Evolutionary conservation across 148 eudicot genomes (phyloP).

Genomic region (Rhododendron kiyosumense): DNA sequence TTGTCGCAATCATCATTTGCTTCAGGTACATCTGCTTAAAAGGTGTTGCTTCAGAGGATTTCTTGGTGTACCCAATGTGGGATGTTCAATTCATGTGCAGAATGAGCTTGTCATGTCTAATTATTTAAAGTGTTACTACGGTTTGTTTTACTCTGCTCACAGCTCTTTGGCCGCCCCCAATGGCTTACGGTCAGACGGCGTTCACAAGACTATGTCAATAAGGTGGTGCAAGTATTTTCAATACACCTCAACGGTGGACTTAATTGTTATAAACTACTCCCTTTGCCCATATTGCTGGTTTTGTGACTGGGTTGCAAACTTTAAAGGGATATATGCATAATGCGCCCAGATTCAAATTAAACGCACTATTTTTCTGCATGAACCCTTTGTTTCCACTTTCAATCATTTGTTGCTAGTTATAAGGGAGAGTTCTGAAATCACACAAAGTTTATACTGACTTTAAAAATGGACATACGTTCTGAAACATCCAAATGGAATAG

Average conservation of each 20-base stretch:
- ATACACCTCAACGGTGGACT: background rate
- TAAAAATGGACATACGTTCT: background rate
- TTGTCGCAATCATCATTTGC: conserved; percentile 88
- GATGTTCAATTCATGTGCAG: background rate
- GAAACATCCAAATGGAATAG: background rate
- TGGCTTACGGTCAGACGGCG: conserved; percentile 59
- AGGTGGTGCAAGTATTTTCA: conserved; percentile 22
- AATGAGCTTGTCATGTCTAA: background rate
- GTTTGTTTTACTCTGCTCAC: background rate
- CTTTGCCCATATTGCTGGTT: background rate
- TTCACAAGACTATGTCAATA: conserved; percentile 40
- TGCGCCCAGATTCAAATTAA: background rate
- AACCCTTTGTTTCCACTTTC: background rate
- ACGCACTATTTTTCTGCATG: background rate
- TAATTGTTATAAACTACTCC: background rate
- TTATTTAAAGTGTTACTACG: background rate
- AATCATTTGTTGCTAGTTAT: background rate
- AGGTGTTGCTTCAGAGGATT: background rate
- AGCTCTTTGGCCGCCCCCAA: conserved; percentile 59
- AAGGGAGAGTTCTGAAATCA: background rate
- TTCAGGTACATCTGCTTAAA: conserved; percentile 55
- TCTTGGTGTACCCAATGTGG: background rate
- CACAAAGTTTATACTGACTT: background rate
- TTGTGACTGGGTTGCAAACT: background rate
- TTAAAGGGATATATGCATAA: background rate